Base-by-base conservation (phyloP, 1,284 basidiomycete genomes). In the Ceraceosorus guamensis region DNA sequence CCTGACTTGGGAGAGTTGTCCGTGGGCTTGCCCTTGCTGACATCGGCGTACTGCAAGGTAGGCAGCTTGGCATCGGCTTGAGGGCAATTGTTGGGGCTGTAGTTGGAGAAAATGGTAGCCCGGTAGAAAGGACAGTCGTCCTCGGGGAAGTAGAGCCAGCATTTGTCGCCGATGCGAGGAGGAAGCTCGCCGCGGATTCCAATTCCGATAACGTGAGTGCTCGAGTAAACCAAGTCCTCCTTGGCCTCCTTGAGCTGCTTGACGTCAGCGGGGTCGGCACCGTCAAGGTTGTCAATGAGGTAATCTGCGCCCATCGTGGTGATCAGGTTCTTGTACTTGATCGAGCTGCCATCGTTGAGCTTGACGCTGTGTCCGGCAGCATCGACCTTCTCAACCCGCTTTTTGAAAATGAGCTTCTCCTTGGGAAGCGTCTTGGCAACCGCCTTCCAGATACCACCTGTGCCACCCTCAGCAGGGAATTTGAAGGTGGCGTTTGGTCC, bases 71-170 rank as follows among this genome's bases (percentile, higher is more conserved):
- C 70, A 37, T 76, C 70, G 31, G 65, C 62, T 55, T 75, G 63
- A 2, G 81, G 81, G 56, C 77, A 77, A 72, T 82, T 81, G 77
- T 78, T 75, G 37, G 79, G 79, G 39, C 79, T 80, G 73, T 82
- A 82, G 76, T 81, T 81, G 60, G 79, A 80, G 68, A 82, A 82
- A 69, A 82, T 79, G 56, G 81, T 82, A 14, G 79, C 80, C 46
- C 81, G 78, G 76, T 82, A 82, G 76, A 81, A 82, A 41, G 81
- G 81, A 46, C 78, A 78, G 74, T 81, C 75, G 61, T 79, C 77
- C 63, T 80, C 80, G 44, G 79, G 79, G 73, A 77, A 78, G 75
- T 78, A 78, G 54, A 78, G 73, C 77, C 77, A 78, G 76, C 80
- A 81, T 70, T 81, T 81, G 73, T 81, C 80, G 34, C 80, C 80